Conservation (phyloP, 2,329 filamentous ascomycete genomes). For the Aureobasidium mangrovei region DNA sequence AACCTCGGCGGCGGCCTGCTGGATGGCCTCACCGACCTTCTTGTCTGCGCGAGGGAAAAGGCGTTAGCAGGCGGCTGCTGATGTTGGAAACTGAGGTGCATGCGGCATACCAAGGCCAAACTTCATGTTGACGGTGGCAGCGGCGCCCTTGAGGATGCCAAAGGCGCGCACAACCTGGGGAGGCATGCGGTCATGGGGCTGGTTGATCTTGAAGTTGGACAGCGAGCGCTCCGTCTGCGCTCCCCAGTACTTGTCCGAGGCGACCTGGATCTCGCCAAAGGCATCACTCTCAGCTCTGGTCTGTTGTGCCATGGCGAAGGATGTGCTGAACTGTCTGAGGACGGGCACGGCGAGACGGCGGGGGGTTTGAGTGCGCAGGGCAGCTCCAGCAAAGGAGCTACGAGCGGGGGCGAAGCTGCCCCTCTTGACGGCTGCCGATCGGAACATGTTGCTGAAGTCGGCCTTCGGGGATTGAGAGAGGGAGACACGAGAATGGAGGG, state of each 20-base stretch:
- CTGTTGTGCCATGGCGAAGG: slow-evolving; percentile 27
- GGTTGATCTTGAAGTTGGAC: slow-evolving; percentile 98
- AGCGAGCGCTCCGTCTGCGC: slow-evolving; percentile 94
- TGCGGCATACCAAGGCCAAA: slow-evolving; percentile 67
- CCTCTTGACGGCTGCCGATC: slow-evolving; percentile 11
- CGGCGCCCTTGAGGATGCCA: slow-evolving; percentile 93
- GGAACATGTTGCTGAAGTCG: slow-evolving; percentile 5
- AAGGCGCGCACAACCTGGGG: slow-evolving; percentile 86
- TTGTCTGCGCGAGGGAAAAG: slow-evolving; percentile 52
- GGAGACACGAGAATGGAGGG: neutral
- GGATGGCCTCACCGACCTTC: slow-evolving; percentile 83
- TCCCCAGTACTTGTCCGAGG: slow-evolving; percentile 94
- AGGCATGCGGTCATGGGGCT: slow-evolving; percentile 97
- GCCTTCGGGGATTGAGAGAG: neutral
- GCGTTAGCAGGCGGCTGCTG: slow-evolving; percentile 9
- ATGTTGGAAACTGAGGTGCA: neutral
- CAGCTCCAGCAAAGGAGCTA: slow-evolving; percentile 3
- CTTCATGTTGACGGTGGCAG: slow-evolving; percentile 89
- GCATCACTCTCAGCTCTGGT: slow-evolving; percentile 90
- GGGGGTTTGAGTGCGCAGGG: neutral
- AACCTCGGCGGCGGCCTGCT: slow-evolving; percentile 89
- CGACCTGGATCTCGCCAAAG: slow-evolving; percentile 92
- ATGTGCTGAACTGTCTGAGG: slow-evolving; percentile 22
- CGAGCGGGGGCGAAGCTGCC: neutral
- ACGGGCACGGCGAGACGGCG: slow-evolving; percentile 1